Evolutionary conservation across 768 basidiomycete species (phyloP), one percentile per base, ranked within the genome.

Genomic region (Macrolepiota albuminosa): DNA sequence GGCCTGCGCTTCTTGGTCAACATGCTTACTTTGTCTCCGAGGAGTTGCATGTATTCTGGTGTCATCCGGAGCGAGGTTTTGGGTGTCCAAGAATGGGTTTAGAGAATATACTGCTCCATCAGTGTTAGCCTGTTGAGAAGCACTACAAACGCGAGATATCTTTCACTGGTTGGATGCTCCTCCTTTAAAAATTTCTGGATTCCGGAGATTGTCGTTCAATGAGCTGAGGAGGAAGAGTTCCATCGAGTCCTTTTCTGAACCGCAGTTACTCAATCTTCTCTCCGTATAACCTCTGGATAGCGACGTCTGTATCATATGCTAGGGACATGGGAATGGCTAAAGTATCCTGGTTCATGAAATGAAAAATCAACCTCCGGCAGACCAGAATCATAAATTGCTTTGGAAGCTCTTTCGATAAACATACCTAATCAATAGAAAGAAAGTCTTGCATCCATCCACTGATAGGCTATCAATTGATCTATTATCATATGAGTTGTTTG

Each of bases 11-110:
- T 58, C 57, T 42, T 49, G 34, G 39, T 31, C 21, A 8, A 48
- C 21, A 34, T 33, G 40, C 54, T 54, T 31, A 11, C 1, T 14
- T 42, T 42, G 39, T n/a, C 18, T 21, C 54, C 54, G 54, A 54
- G 54, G 54, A 54, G 29, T 54, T 54, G 7, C 40, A 54, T 42
- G 40, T 54, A 43, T 54, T 54, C n/a, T 54, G 29, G 29, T n/a
- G 16, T 18, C 40, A 21, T 18, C 26, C 31, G 29, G 29, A 48
- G 13, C 47, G 47, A 29, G 6, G 26, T 26, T 29, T 5, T 37
- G 6, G 16, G 14, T 37, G 4, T 37, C 26, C n/a, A 24, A 51
- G 50, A 36, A 11, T 37, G 16, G 37, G 13, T 24, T 16, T 26
- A 54, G 6, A 37, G 39, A 40, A 29, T 13, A 29, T 11, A 40